A percentile compares a stretch with the other conserved stretches of the same genome.
Conservation (phyloP, 331 rosid species). For the Prunus yedoensis region DNA sequence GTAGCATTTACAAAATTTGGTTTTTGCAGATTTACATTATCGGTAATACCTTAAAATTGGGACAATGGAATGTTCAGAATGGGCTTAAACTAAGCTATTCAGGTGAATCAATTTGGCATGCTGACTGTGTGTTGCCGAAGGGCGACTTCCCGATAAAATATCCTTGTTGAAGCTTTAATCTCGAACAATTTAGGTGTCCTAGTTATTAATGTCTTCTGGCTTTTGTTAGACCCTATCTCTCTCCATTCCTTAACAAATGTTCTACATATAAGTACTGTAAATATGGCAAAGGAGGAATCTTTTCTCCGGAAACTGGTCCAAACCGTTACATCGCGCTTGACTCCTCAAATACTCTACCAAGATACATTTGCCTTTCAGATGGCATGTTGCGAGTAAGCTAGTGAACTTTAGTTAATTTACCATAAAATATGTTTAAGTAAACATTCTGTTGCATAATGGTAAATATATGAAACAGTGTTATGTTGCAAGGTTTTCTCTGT, state of each 20-base stretch:
- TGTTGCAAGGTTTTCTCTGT: background rate
- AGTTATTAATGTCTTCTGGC: background rate
- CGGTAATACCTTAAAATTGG: slow-evolving; percentile 73
- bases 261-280: slow-evolving; percentile 86
- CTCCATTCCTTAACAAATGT: slow-evolving; percentile 51
- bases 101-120: slow-evolving; percentile 84
- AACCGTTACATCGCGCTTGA: slow-evolving; percentile 60
- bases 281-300: slow-evolving; percentile 54
- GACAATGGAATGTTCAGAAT: slow-evolving; percentile 69
- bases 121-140: slow-evolving; percentile 61
- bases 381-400: slow-evolving; percentile 81
- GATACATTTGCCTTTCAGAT: slow-evolving; percentile 69
- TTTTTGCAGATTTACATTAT: slow-evolving; percentile 63
- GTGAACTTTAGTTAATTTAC: background rate
- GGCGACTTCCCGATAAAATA: slow-evolving; percentile 75
- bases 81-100: slow-evolving; percentile 74
- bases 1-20: slow-evolving; percentile 18
- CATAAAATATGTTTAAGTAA: slow-evolving; percentile 3
- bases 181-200: background rate
- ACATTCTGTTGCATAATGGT: background rate
- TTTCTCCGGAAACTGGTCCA: slow-evolving; percentile 68
- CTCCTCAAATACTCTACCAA: slow-evolving; percentile 52
- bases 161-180: slow-evolving; percentile 48
- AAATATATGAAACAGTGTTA: background rate
- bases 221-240: background rate